These are phyloP conservation scores for Curvularia eragrostidis DNA, from an alignment of 2,329 filamentous ascomycete species.

Conservation along the genomic window DNA sequence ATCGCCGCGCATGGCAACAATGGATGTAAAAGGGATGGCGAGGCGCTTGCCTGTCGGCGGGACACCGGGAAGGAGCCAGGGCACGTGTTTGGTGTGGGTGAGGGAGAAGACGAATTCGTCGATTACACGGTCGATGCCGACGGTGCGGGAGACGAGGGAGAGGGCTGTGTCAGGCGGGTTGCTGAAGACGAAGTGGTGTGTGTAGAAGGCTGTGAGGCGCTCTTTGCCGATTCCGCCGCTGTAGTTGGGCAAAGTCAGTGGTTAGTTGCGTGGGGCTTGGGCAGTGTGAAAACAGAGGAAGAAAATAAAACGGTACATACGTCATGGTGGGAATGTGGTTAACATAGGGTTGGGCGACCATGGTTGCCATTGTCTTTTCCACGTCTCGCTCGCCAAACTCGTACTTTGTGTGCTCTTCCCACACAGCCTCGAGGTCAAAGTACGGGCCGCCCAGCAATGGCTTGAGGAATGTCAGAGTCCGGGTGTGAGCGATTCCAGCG, in stretches of 20 bases:
- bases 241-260: not conserved
- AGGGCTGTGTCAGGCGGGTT: constrained; percentile 72
- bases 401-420: constrained; percentile 77
- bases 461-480: constrained; percentile 71
- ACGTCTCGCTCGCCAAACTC: constrained; percentile 75
- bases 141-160: constrained; percentile 73
- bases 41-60: constrained; percentile 48
- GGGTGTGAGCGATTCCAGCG: constrained; percentile 70
- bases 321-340: constrained; percentile 75
- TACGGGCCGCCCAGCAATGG: constrained; percentile 66
- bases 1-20: constrained; percentile 73
- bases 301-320: constrained; percentile 14
- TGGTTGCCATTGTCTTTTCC: constrained; percentile 78
- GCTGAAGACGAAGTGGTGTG: constrained; percentile 74
- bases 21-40: constrained; percentile 67
- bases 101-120: constrained; percentile 48
- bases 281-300: not conserved
- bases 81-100: constrained; percentile 43
- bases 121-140: constrained; percentile 71
- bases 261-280: not conserved
- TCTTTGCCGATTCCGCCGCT: constrained; percentile 71
- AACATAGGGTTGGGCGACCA: constrained; percentile 80
- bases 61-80: constrained; percentile 48
- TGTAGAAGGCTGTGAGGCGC: constrained; percentile 71
- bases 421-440: constrained; percentile 78